These are phyloP conservation scores for Neofusicoccum sp. DNA, from an alignment of 2,329 filamentous ascomycete species.

Conservation along the genomic window DNA sequence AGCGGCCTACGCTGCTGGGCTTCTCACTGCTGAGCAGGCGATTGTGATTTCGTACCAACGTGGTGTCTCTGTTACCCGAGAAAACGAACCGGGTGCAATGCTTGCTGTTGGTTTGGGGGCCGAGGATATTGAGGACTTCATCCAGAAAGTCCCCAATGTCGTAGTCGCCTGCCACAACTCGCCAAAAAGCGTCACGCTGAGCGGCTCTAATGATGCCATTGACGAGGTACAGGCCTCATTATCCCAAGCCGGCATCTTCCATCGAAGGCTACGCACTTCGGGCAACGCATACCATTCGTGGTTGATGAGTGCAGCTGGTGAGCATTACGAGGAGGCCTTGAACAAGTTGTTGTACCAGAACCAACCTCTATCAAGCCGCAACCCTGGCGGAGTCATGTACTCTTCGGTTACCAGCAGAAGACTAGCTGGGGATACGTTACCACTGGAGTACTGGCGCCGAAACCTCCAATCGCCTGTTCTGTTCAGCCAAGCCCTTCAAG, in stretches of 20 bases:
- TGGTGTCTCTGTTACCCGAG: neutral
- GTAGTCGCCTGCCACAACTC: conserved; percentile 22
- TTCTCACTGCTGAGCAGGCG: conserved; percentile 17
- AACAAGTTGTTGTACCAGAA: neutral
- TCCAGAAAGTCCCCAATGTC: conserved; percentile 14
- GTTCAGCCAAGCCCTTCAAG: conserved; percentile 20
- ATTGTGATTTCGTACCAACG: conserved; percentile 18
- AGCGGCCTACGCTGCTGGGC: conserved; percentile 19
- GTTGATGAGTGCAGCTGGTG: conserved; percentile 17
- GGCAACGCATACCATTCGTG: conserved; percentile 22
- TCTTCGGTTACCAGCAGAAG: neutral
- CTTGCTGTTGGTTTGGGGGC: conserved; percentile 24
- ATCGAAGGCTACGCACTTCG: conserved; percentile 17
- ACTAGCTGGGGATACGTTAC: neutral
- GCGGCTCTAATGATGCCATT: neutral
- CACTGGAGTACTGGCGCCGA: neutral
- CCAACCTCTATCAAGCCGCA: neutral
- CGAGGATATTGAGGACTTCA: neutral
- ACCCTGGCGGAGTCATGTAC: neutral
- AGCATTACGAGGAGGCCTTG: neutral
- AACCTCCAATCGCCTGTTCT: conserved; percentile 15
- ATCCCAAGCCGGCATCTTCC: conserved; percentile 19
- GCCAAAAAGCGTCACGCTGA: conserved; percentile 10
- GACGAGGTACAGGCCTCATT: neutral
- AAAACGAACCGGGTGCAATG: conserved; percentile 26